phyloP scores from a whole-genome alignment of 495 filamentous ascomycete species.

The Hyaloscypha bicolor region DNA sequence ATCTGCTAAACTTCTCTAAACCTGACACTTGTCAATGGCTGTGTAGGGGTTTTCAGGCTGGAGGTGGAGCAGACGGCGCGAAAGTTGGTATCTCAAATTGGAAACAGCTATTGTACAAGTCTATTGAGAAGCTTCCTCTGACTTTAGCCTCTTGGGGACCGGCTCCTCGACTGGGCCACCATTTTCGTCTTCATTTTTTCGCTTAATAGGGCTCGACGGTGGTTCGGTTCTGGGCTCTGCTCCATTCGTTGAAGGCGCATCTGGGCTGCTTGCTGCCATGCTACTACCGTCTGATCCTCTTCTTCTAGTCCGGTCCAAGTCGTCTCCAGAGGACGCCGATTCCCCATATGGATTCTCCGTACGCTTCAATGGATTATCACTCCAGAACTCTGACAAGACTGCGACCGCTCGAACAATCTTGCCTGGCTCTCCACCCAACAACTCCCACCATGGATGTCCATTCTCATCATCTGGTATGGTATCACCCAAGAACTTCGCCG shows the following conservation, averaged over 20 bases:
- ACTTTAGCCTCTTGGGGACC: not conserved
- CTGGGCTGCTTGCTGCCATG: not conserved
- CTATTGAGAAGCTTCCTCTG: not conserved
- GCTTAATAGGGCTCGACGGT: not conserved
- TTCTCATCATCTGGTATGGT: slow-evolving; percentile 70
- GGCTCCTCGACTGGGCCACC: not conserved
- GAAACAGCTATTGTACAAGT: not conserved
- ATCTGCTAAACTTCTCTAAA: not conserved
- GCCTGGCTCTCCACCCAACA: slow-evolving; percentile 61
- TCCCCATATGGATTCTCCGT: slow-evolving; percentile 31
- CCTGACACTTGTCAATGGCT: not conserved
- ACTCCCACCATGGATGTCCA: slow-evolving; percentile 88
- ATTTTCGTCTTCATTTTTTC: slow-evolving; percentile 8
- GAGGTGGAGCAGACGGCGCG: not conserved
- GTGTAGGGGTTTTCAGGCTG: not conserved
- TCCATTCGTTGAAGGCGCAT: slow-evolving; percentile 3
- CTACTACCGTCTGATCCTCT: slow-evolving; percentile 15
- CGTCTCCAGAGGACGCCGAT: slow-evolving; percentile 26
- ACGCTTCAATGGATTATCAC: slow-evolving; percentile 58
- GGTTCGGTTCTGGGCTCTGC: not conserved
- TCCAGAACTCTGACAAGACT: slow-evolving; percentile 74
- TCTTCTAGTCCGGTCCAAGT: slow-evolving; percentile 27
- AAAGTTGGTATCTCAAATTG: not conserved
- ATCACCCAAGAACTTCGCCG: slow-evolving; percentile 67
- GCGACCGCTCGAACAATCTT: slow-evolving; percentile 67